Percentiles rank a stretch among this genome's conserved stretches.
Evolutionary conservation across 768 basidiomycete genomes (phyloP).

Genomic region (Psilocybe tampanensis): DNA sequence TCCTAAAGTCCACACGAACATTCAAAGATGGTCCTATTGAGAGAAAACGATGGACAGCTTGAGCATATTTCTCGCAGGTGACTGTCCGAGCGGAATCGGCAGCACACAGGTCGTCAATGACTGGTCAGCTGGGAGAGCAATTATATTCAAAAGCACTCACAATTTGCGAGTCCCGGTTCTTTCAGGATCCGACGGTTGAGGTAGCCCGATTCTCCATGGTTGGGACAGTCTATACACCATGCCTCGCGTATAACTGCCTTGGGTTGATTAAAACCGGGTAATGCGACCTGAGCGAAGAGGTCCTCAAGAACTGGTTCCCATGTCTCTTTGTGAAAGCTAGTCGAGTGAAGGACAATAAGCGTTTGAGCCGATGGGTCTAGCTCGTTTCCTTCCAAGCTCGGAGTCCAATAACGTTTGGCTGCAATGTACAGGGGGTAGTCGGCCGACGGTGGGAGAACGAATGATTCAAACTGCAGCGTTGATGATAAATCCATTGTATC

Average conservation of each 20-base stretch:
- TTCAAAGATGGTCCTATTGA: slow-evolving; percentile 39
- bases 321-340: slow-evolving; percentile 76
- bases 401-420: slow-evolving; percentile 59
- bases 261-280: slow-evolving; percentile 3
- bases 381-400: slow-evolving; percentile 36
- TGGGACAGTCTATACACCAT: slow-evolving; percentile 74
- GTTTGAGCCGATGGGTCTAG: slow-evolving; percentile 50
- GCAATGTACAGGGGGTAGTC: slow-evolving; percentile 52
- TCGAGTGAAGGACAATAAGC: slow-evolving; percentile 65
- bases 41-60: slow-evolving; percentile 60
- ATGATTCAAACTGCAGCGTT: slow-evolving; percentile 21
- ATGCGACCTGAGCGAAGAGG: slow-evolving; percentile 40
- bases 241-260: slow-evolving; percentile 50
- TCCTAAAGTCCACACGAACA: slow-evolving; percentile 47
- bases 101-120: not conserved
- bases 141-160: slow-evolving; percentile 32
- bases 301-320: slow-evolving; percentile 64
- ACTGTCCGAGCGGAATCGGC: slow-evolving; percentile 37
- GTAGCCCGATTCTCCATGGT: slow-evolving; percentile 64
- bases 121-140: not conserved
- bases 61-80: slow-evolving; percentile 65
- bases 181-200: slow-evolving; percentile 54
- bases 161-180: slow-evolving; percentile 45
- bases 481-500: too few relatives aligned
- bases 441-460: slow-evolving; percentile 32